Evolutionary conservation across 1,284 basidiomycete genomes (phyloP).

Genomic region (Trichosporon coremiiforme): DNA sequence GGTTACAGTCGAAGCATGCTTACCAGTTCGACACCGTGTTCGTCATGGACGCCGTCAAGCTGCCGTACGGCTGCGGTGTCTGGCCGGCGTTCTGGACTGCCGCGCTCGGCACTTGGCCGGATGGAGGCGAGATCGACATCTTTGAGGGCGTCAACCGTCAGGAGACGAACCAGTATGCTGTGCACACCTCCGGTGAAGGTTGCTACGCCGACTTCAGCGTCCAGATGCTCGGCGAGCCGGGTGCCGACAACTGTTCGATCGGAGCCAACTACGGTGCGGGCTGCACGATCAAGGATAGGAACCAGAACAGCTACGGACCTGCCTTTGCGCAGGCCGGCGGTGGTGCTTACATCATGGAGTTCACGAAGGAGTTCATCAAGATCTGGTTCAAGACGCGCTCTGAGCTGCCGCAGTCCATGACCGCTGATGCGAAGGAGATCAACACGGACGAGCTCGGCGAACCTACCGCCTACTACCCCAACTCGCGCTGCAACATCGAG

Average conservation of each 20-base stretch:
- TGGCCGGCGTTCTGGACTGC: conserved; percentile 48
- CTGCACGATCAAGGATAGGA: conserved; percentile 64
- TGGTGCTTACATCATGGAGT: conserved; percentile 72
- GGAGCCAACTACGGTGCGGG: conserved; percentile 61
- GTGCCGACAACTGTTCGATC: conserved; percentile 45
- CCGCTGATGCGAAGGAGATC: conserved; percentile 61
- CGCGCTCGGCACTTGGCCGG: conserved; percentile 45
- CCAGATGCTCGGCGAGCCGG: conserved; percentile 23
- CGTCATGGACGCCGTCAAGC: conserved; percentile 67
- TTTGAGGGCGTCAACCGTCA: conserved; percentile 48
- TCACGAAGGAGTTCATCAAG: conserved; percentile 61
- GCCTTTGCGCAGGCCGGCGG: conserved; percentile 68
- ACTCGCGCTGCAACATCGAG: conserved; percentile 64
- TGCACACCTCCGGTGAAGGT: conserved; percentile 39
- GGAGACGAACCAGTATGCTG: conserved; percentile 48
- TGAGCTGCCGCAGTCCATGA: conserved; percentile 63
- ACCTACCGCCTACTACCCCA: conserved; percentile 69
- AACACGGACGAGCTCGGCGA: conserved; percentile 68
- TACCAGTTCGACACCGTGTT: conserved; percentile 55
- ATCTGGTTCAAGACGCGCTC: conserved; percentile 75
- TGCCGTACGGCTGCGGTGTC: conserved; percentile 59
- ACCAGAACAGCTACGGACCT: conserved; percentile 64
- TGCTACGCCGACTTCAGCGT: conserved; percentile 26
- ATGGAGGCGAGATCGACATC: conserved; percentile 52
- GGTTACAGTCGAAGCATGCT: conserved; percentile 60